These are phyloP conservation scores for Verticillium dahliae DNA, from an alignment of 2,329 filamentous ascomycete genomes.

Conservation along the genomic window DNA sequence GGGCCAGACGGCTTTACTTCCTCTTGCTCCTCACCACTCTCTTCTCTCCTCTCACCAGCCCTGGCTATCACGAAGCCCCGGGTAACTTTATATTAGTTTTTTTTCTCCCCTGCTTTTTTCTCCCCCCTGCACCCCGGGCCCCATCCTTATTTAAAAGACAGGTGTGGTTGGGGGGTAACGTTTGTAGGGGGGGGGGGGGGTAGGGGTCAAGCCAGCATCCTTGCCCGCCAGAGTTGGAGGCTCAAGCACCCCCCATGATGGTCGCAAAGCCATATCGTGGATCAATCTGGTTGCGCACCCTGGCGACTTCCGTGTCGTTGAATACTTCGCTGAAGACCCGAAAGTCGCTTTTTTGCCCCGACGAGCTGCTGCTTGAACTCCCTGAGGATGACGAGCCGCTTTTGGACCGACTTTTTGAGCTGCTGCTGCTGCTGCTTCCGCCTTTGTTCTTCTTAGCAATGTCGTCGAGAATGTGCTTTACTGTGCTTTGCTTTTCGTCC, in stretches of 20 bases:
- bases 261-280: constrained; percentile 38
- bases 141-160: no score
- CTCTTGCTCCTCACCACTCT: no score
- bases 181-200: background rate
- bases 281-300: constrained; percentile 43
- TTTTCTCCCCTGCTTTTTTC: no score
- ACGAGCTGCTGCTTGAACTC: constrained; percentile 16
- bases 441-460: constrained; percentile 41
- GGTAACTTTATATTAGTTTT: no score
- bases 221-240: background rate
- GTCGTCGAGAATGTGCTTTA: constrained; percentile 46
- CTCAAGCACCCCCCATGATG: constrained; percentile 11
- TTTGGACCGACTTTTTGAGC: constrained; percentile 26
- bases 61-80: no score
- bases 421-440: constrained; percentile 14
- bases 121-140: no score
- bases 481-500: constrained; percentile 45
- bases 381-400: constrained; percentile 19
- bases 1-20: no score
- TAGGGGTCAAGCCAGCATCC: background rate
- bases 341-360: constrained; percentile 31
- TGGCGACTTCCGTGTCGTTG: constrained; percentile 38
- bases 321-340: constrained; percentile 50
- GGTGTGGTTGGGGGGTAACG: background rate
- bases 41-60: no score